Evolutionary conservation across 1,284 basidiomycete genomes (phyloP).

Genomic region (Cryptococcus sp.): DNA sequence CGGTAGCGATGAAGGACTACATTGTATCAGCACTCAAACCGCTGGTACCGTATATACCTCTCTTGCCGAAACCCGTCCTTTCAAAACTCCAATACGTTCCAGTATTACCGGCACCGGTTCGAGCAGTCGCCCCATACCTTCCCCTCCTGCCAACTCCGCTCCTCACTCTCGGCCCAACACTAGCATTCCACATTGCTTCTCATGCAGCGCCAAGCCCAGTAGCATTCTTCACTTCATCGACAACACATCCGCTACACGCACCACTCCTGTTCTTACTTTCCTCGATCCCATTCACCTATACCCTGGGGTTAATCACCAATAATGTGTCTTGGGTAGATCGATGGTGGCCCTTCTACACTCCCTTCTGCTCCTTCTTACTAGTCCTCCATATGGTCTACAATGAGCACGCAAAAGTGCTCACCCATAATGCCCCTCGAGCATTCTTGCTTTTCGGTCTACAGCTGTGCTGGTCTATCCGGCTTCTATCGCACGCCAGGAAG

Average conservation of each 20-base stretch:
- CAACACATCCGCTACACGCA: conserved; percentile 31
- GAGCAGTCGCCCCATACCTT: conserved; percentile 18
- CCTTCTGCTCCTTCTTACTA: conserved; percentile 71
- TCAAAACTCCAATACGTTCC: too few relatives aligned
- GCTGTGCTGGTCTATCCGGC: conserved; percentile 61
- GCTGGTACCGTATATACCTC: too few relatives aligned
- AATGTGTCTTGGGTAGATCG: conserved; percentile 75
- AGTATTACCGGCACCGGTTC: conserved; percentile 1
- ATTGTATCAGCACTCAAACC: too few relatives aligned
- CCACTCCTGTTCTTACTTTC: conserved; percentile 23
- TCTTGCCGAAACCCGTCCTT: too few relatives aligned
- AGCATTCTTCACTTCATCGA: conserved; percentile 19
- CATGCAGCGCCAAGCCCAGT: conserved; percentile 14
- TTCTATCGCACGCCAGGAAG: conserved; percentile 78
- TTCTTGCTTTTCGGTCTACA: conserved; percentile 60
- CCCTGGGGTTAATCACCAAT: conserved; percentile 54
- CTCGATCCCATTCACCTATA: conserved; percentile 30
- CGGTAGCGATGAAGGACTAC: too few relatives aligned
- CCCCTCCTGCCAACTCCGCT: conserved; percentile 20
- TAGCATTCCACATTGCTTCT: conserved; percentile 18
- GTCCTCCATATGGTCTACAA: conserved; percentile 56
- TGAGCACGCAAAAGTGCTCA: conserved; percentile 55
- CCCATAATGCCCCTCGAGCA: conserved; percentile 58
- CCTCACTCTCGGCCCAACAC: conserved; percentile 17
- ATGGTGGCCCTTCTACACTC: conserved; percentile 70